Percentiles rank a stretch among this genome's conserved stretches.
These are phyloP conservation scores for Cladophialophora exuberans DNA, from an alignment of 2,329 filamentous ascomycete genomes.

Conservation along the genomic window DNA sequence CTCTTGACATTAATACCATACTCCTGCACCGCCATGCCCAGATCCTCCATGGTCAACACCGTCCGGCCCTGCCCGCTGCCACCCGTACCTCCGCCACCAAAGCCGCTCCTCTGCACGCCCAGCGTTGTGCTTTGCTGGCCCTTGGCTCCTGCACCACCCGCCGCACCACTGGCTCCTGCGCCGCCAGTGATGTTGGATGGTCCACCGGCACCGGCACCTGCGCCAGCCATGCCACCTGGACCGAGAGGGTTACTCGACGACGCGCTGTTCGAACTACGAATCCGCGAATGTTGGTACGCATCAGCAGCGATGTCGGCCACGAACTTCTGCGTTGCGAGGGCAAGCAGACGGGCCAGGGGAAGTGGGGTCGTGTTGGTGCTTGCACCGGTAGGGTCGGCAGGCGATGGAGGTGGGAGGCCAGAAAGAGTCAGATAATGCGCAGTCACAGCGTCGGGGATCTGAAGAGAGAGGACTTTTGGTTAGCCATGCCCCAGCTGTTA, in stretches of 20 bases:
- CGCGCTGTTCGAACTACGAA: conserved; percentile 85
- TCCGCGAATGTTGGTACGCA: conserved; percentile 96
- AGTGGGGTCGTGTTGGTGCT: conserved; percentile 78
- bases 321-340: conserved; percentile 98
- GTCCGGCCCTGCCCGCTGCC: conserved; percentile 82
- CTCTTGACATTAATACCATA: conserved; percentile 98
- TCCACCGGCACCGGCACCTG: conserved; percentile 49
- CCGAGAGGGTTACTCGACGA: conserved; percentile 91
- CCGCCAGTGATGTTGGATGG: conserved; percentile 28
- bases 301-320: conserved; percentile 96
- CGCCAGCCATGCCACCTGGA: conserved; percentile 62
- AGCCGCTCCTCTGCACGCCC: conserved; percentile 76
- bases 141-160: conserved; percentile 53
- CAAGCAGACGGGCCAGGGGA: conserved; percentile 87
- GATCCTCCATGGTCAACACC: conserved; percentile 96
- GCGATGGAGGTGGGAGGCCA: conserved; percentile 85
- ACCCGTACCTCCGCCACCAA: conserved; percentile 85
- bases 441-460: conserved; percentile 97
- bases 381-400: conserved; percentile 71
- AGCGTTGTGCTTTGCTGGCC: conserved; percentile 58
- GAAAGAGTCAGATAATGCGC: conserved; percentile 97
- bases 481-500: no score
- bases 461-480: conserved; percentile 9
- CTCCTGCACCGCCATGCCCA: conserved; percentile 97
- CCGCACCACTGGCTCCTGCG: conserved; percentile 39